phyloP scores from a whole-genome alignment of 2,329 filamentous ascomycete genomes.

The Verticillium nonalfalfae region DNA sequence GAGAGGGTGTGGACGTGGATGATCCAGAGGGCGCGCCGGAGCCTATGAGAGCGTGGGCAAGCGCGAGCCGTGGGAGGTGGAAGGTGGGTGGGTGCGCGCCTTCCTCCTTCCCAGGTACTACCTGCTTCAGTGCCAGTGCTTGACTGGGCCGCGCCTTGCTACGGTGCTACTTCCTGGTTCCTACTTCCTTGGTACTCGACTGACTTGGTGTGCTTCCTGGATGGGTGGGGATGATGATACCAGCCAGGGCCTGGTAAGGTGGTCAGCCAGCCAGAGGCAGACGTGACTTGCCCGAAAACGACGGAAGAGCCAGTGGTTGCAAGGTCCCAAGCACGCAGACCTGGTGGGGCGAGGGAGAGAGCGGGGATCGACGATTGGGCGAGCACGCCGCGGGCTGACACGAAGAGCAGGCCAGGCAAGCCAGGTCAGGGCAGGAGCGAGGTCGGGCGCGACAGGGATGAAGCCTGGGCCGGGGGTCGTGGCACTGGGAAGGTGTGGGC shows the following conservation, averaged over 20 bases:
- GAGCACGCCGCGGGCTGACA: conserved; percentile 6
- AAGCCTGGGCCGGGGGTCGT: neutral
- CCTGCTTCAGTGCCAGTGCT: too few relatives aligned
- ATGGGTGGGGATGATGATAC: neutral
- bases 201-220: neutral
- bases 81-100: too few relatives aligned
- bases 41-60: neutral
- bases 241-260: neutral
- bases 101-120: too few relatives aligned
- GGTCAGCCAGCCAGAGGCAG: neutral
- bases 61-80: neutral
- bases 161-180: too few relatives aligned
- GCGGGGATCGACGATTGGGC: conserved; percentile 6
- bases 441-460: neutral
- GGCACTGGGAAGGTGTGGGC: neutral
- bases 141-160: too few relatives aligned
- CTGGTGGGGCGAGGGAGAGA: neutral
- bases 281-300: neutral
- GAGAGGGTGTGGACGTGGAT: neutral
- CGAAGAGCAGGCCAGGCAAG: neutral
- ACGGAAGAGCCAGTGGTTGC: neutral
- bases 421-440: neutral
- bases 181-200: too few relatives aligned
- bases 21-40: neutral
- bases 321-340: neutral